Evolutionary conservation across 2,329 filamentous ascomycete species (phyloP).

Genomic region (Cytospora schulzeri): DNA sequence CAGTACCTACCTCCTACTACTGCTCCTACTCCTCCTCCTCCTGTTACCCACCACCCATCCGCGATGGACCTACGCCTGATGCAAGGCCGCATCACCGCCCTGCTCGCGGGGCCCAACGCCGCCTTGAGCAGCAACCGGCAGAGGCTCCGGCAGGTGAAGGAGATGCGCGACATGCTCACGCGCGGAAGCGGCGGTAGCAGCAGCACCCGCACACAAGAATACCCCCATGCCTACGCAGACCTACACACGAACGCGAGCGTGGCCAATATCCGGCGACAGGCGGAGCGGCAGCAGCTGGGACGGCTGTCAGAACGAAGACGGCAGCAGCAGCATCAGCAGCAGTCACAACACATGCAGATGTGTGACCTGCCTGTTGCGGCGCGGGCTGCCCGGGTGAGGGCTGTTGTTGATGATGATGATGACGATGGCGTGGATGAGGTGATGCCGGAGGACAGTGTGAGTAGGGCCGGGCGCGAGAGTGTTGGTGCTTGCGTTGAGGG

Average conservation of each 20-base stretch:
- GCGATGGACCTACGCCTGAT: slow-evolving; percentile 8
- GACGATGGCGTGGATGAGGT: not conserved
- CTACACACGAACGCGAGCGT: slow-evolving; percentile 19
- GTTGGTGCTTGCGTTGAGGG: not conserved
- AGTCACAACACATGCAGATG: not conserved
- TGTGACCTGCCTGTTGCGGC: not conserved
- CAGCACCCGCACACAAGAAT: not conserved
- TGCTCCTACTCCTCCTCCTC: not conserved
- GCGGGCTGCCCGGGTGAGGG: not conserved
- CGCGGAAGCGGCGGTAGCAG: too few species aligned
- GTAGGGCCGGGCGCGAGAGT: not conserved
- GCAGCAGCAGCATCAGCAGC: not conserved
- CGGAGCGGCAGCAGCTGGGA: slow-evolving; percentile 4
- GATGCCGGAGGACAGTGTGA: not conserved
- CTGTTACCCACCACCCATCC: not conserved
- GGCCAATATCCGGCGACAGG: slow-evolving; percentile 10
- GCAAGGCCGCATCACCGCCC: slow-evolving; percentile 17
- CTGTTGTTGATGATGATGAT: not conserved
- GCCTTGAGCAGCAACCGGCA: slow-evolving; percentile 6
- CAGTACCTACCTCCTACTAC: not conserved
- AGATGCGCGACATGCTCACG: slow-evolving; percentile 16
- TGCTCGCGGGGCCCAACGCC: slow-evolving; percentile 1
- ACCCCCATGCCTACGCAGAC: not conserved
- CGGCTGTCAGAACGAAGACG: not conserved
- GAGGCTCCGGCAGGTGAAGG: slow-evolving; percentile 9